These are phyloP conservation scores for Tetrahymena thermophila DNA, from an alignment of 73 alveolate species.

Conservation along the genomic window DNA sequence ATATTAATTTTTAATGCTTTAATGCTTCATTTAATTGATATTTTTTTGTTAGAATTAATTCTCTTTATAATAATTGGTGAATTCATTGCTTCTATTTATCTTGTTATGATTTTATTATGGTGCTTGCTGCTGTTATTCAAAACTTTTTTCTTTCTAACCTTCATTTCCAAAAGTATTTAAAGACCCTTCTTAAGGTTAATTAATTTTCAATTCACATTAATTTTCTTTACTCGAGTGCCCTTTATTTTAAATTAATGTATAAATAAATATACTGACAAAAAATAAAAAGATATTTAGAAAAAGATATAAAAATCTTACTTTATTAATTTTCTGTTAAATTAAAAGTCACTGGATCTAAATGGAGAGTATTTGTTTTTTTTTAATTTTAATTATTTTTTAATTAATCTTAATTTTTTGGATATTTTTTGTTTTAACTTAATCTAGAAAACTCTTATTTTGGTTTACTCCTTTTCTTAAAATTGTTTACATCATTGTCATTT, in stretches of 20 bases:
- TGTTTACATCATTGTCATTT: neutral
- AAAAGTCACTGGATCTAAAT: neutral
- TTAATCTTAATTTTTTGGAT: too few species aligned
- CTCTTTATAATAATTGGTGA: too few species aligned
- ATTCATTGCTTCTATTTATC: neutral
- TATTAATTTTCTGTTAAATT: neutral
- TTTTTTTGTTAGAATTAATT: too few species aligned
- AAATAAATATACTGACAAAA: too few species aligned
- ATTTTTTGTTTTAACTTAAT: too few species aligned
- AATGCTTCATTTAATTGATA: too few species aligned
- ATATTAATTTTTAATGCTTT: neutral
- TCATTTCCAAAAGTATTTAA: neutral
- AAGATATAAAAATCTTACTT: neutral
- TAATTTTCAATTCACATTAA: neutral
- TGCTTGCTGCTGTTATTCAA: too few species aligned
- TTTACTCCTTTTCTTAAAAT: neutral
- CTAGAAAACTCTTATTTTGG: neutral
- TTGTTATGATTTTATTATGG: neutral
- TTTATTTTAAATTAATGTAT: too few species aligned
- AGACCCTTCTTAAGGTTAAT: neutral
- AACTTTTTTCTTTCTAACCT: neutral
- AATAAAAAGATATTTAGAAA: too few species aligned
- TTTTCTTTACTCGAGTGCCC: neutral
- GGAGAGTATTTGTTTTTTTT: neutral
- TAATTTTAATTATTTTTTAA: too few species aligned